Conservation (phyloP, 805 yeast genomes). For the Maudiozyma barnettii region DNA sequence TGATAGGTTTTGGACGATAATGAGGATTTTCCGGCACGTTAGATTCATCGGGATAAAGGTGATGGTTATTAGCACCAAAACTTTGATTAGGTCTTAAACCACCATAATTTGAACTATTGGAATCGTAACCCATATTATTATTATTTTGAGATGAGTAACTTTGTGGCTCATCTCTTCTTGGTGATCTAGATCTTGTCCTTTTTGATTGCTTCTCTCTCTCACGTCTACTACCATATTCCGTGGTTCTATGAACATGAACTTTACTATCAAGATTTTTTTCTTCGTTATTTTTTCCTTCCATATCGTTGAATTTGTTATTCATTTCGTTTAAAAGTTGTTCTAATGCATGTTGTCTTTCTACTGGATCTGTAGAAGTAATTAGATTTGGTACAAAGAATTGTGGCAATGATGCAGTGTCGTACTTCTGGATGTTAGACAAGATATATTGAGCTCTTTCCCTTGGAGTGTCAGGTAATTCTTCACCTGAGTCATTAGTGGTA, state of each 20-base stretch:
- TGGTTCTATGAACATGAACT: slow-evolving; percentile 12
- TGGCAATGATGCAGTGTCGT: slow-evolving; percentile 9
- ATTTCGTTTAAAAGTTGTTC: slow-evolving; percentile 31
- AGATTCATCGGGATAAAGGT: slow-evolving; percentile 40
- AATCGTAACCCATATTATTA: not conserved
- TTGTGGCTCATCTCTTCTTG: slow-evolving; percentile 15
- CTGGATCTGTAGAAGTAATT: slow-evolving; percentile 19
- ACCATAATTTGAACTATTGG: not conserved
- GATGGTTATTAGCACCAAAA: slow-evolving; percentile 25
- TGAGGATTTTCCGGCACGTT: slow-evolving; percentile 67
- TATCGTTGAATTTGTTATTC: slow-evolving; percentile 16
- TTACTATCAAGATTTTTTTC: slow-evolving; percentile 2
- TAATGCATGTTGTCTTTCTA: slow-evolving; percentile 35
- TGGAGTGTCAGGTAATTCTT: slow-evolving; percentile 44
- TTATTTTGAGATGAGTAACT: not conserved
- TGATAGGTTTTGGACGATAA: slow-evolving; percentile 64
- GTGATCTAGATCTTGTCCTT: slow-evolving; percentile 46
- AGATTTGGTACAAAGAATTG: slow-evolving; percentile 15
- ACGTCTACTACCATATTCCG: slow-evolving; percentile 30
- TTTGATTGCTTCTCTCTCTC: slow-evolving; percentile 25
- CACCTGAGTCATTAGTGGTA: slow-evolving; percentile 37
- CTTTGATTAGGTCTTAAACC: not conserved
- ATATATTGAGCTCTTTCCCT: slow-evolving; percentile 24
- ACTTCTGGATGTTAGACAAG: slow-evolving; percentile 17
- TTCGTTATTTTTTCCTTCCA: slow-evolving; percentile 9